phyloP scores from a whole-genome alignment of 441 rosid genomes.

The Geranium incanum region DNA sequence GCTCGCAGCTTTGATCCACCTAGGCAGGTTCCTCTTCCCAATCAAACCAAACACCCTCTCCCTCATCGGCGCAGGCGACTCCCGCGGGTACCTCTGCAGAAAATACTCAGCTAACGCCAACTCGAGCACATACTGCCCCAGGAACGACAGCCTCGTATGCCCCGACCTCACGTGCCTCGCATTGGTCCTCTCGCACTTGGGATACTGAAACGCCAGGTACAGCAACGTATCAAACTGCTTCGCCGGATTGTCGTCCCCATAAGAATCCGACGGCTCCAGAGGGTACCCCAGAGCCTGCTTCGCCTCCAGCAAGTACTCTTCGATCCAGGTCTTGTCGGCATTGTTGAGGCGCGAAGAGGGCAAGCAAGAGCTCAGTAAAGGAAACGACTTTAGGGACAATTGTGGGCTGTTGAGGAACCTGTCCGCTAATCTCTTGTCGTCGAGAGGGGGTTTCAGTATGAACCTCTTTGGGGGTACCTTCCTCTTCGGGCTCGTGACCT shows the following conservation, averaged over 20 bases:
- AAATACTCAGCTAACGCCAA: slow-evolving; percentile 22
- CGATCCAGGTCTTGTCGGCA: slow-evolving; percentile 85
- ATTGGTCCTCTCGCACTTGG: slow-evolving; percentile 21
- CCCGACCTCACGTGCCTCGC: slow-evolving; percentile 30
- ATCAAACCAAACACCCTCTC: slow-evolving; percentile 27
- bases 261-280: slow-evolving; percentile 38
- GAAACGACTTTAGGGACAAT: slow-evolving; percentile 73
- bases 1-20: slow-evolving; percentile 25
- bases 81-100: slow-evolving; percentile 25
- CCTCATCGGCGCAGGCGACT: slow-evolving; percentile 22
- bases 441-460: slow-evolving; percentile 75
- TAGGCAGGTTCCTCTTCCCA: slow-evolving; percentile 26
- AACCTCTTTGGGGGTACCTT: slow-evolving; percentile 54
- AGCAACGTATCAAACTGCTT: slow-evolving; percentile 25
- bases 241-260: slow-evolving; percentile 24
- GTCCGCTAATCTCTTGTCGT: slow-evolving; percentile 63
- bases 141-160: slow-evolving; percentile 23
- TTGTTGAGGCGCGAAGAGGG: slow-evolving; percentile 74
- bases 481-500: slow-evolving; percentile 51
- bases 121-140: slow-evolving; percentile 30
- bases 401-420: slow-evolving; percentile 85
- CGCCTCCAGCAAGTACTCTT: slow-evolving; percentile 35
- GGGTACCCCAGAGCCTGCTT: slow-evolving; percentile 29
- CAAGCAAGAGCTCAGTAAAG: slow-evolving; percentile 73
- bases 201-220: slow-evolving; percentile 26